Evolutionary conservation across 2,329 filamentous ascomycete species (phyloP).

Genomic region (Byssochlamys sp.): DNA sequence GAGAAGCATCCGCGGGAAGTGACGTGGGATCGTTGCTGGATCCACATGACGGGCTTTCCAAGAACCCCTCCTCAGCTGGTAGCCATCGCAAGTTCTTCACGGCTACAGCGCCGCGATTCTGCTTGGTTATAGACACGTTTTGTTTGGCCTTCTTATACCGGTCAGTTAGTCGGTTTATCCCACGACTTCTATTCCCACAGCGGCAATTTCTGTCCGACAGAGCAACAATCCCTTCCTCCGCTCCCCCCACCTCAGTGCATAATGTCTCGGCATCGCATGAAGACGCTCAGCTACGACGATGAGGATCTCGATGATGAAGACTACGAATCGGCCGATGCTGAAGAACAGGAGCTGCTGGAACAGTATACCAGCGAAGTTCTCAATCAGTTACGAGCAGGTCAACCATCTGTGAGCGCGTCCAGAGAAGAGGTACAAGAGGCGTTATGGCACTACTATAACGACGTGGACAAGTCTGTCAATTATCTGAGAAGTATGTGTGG

Average conservation of each 20-base stretch:
- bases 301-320: constrained; percentile 34
- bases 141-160: background rate
- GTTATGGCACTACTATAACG: constrained; percentile 92
- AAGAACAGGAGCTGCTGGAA: constrained; percentile 49
- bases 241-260: constrained; percentile 1
- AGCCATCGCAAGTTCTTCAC: background rate
- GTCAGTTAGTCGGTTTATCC: background rate
- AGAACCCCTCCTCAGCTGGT: background rate
- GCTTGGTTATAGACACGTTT: background rate
- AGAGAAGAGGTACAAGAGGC: constrained; percentile 75
- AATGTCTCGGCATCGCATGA: constrained; percentile 40
- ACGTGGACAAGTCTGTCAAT: constrained; percentile 71
- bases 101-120: background rate
- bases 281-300: constrained; percentile 35
- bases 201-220: background rate
- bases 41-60: background rate
- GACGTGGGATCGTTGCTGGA: constrained; percentile 17
- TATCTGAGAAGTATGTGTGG: constrained; percentile 59
- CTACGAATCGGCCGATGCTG: constrained; percentile 32
- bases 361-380: constrained; percentile 59
- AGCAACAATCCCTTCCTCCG: background rate
- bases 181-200: background rate
- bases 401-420: constrained; percentile 50
- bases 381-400: constrained; percentile 52
- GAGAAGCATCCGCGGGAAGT: constrained; percentile 16